phyloP scores from a whole-genome alignment of 495 filamentous ascomycete species.

The Xylona heveae region DNA sequence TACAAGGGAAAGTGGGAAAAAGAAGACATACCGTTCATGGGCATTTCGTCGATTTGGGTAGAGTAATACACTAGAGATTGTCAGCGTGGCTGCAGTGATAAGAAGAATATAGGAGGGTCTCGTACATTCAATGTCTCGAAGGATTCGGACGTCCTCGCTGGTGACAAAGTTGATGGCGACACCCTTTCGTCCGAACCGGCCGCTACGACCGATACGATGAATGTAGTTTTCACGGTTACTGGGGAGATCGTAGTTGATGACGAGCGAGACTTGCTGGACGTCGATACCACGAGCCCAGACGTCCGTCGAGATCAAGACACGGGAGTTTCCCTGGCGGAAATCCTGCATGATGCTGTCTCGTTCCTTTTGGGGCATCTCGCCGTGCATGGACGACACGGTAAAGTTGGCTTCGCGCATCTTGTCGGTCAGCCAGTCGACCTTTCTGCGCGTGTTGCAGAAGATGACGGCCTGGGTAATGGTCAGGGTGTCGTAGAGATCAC shows the following conservation, averaged over 20 bases:
- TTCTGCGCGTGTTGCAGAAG: slow-evolving; percentile 98
- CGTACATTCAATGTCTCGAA: slow-evolving; percentile 89
- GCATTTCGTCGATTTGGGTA: slow-evolving; percentile 9
- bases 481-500: slow-evolving; percentile 95
- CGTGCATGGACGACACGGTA: slow-evolving; percentile 96
- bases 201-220: slow-evolving; percentile 88
- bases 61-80: too few relatives aligned
- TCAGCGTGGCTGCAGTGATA: too few relatives aligned
- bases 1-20: neutral
- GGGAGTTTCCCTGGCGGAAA: slow-evolving; percentile 86
- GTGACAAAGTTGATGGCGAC: slow-evolving; percentile 99
- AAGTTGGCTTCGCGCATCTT: slow-evolving; percentile 98
- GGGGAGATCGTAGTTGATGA: slow-evolving; percentile 98
- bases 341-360: slow-evolving; percentile 98
- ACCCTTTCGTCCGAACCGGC: slow-evolving; percentile 93
- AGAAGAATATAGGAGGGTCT: too few relatives aligned
- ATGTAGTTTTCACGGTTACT: slow-evolving; percentile 99
- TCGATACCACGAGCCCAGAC: slow-evolving; percentile 97
- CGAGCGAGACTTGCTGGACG: slow-evolving; percentile 95
- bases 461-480: slow-evolving; percentile 99
- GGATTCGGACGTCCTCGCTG: slow-evolving; percentile 87
- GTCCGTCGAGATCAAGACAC: slow-evolving; percentile 95
- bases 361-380: slow-evolving; percentile 96
- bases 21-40: slow-evolving; percentile 10
- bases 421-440: slow-evolving; percentile 98